These are phyloP conservation scores for Phyllosticta citrichinensis DNA, from an alignment of 2,329 filamentous ascomycete species.

Conservation along the genomic window DNA sequence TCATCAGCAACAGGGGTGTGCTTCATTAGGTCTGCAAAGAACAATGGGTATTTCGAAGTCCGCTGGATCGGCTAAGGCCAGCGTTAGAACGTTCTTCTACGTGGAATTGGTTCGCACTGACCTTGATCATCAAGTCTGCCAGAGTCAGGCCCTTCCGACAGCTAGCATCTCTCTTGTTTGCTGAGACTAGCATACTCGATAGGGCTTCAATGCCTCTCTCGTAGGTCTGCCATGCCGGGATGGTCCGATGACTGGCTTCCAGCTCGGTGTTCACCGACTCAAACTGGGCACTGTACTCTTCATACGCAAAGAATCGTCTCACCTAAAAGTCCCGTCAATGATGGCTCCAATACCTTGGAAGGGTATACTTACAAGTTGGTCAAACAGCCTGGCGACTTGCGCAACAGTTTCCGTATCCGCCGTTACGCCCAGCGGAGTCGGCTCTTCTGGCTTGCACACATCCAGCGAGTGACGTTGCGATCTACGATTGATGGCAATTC, in stretches of 20 bases:
- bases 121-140: slow-evolving; percentile 84
- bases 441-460: slow-evolving; percentile 31
- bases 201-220: slow-evolving; percentile 79
- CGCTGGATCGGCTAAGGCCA: slow-evolving; percentile 70
- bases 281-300: slow-evolving; percentile 86
- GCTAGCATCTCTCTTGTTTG: slow-evolving; percentile 52
- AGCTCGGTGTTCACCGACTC: slow-evolving; percentile 75
- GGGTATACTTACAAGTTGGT: slow-evolving; percentile 36
- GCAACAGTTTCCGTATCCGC: slow-evolving; percentile 45
- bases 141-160: slow-evolving; percentile 70
- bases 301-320: slow-evolving; percentile 73
- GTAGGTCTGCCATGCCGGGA: slow-evolving; percentile 67
- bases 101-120: slow-evolving; percentile 27
- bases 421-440: slow-evolving; percentile 26
- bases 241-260: slow-evolving; percentile 54
- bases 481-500: slow-evolving; percentile 23
- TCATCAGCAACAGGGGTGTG: slow-evolving; percentile 78
- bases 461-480: slow-evolving; percentile 36
- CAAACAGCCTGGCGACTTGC: slow-evolving; percentile 45
- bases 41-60: slow-evolving; percentile 79
- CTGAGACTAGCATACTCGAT: slow-evolving; percentile 62
- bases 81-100: not conserved
- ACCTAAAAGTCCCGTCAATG: slow-evolving; percentile 44
- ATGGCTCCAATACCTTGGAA: slow-evolving; percentile 30
- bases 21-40: slow-evolving; percentile 76